Percentiles rank a stretch among this genome's conserved stretches.
Evolutionary conservation across 2,329 filamentous ascomycete species (phyloP).

Genomic region (Elsinoe fawcettii): DNA sequence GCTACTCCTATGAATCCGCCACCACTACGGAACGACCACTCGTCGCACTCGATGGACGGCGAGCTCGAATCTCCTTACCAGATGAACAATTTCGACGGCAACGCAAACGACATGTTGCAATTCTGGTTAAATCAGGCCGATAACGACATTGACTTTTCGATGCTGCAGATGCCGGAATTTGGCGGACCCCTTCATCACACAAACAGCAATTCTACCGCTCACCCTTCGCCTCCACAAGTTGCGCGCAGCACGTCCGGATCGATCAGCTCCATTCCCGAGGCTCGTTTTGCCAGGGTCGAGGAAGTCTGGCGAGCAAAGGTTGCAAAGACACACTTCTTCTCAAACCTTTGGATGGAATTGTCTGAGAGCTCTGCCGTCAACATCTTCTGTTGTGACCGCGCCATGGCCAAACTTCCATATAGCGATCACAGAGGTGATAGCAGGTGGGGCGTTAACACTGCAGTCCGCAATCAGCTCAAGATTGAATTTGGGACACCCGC

Average conservation of each 20-base stretch:
- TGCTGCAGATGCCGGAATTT: slow-evolving; percentile 20
- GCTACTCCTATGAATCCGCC: slow-evolving; percentile 18
- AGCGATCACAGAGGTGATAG: slow-evolving; percentile 27
- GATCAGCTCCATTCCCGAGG: slow-evolving; percentile 30
- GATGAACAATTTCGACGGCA: slow-evolving; percentile 4
- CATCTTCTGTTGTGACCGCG: slow-evolving; percentile 25
- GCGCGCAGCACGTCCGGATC: slow-evolving; percentile 29
- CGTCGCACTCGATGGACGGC: neutral
- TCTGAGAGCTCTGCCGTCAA: slow-evolving; percentile 28
- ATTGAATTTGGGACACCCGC: slow-evolving; percentile 24
- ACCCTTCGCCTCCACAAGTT: neutral
- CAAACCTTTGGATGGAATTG: slow-evolving; percentile 30
- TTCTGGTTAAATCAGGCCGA: slow-evolving; percentile 20
- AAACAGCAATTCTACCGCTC: slow-evolving; percentile 20
- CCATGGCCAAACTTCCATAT: slow-evolving; percentile 20
- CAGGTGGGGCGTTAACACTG: slow-evolving; percentile 31
- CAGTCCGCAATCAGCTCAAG: slow-evolving; percentile 36
- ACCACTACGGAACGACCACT: slow-evolving; percentile 20
- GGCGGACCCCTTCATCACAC: slow-evolving; percentile 26
- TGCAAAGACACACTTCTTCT: slow-evolving; percentile 29
- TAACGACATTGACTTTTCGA: slow-evolving; percentile 16
- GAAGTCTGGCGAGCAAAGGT: slow-evolving; percentile 32
- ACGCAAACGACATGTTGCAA: slow-evolving; percentile 18
- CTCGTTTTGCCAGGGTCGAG: slow-evolving; percentile 33
- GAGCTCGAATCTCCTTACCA: slow-evolving; percentile 11